phyloP scores from a whole-genome alignment of 768 basidiomycete species.

The Sporobolomyces roseus region DNA sequence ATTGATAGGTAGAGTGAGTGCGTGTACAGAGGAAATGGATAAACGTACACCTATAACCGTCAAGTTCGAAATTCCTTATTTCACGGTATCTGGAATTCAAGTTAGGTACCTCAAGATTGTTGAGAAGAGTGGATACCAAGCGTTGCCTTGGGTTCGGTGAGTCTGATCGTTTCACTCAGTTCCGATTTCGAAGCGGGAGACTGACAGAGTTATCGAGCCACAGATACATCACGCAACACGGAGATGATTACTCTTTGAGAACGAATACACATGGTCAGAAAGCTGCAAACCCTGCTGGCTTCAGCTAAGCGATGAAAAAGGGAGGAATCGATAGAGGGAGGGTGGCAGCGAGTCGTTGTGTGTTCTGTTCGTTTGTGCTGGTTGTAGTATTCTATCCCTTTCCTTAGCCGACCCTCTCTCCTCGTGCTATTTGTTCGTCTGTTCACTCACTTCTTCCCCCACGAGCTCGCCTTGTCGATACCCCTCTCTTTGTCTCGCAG shows the following conservation, averaged over 20 bases:
- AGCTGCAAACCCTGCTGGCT: slow-evolving; percentile 4
- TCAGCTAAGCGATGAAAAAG: too few species aligned
- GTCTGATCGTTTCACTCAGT: slow-evolving; percentile 57
- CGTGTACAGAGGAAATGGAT: slow-evolving; percentile 65
- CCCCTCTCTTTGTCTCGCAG: background rate
- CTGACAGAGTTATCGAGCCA: background rate
- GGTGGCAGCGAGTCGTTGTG: too few species aligned
- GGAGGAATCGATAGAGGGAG: too few species aligned
- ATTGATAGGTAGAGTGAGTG: background rate
- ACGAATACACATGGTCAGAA: slow-evolving; percentile 33
- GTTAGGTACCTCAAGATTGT: slow-evolving; percentile 98
- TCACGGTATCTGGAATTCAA: slow-evolving; percentile 71
- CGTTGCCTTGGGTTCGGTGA: slow-evolving; percentile 91
- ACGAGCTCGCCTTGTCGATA: background rate
- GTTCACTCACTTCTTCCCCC: background rate
- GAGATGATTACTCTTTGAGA: slow-evolving; percentile 47
- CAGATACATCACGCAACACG: slow-evolving; percentile 49
- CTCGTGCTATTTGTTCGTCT: too few species aligned
- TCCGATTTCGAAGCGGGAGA: too few species aligned
- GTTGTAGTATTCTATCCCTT: too few species aligned
- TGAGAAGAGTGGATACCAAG: slow-evolving; percentile 96
- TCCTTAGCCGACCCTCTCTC: too few species aligned
- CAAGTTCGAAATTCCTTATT: slow-evolving; percentile 98
- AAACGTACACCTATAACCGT: slow-evolving; percentile 93
- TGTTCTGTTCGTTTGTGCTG: too few species aligned